Evolutionary conservation across 768 basidiomycete genomes (phyloP).

Genomic region (Rhizopogon vinicolor): DNA sequence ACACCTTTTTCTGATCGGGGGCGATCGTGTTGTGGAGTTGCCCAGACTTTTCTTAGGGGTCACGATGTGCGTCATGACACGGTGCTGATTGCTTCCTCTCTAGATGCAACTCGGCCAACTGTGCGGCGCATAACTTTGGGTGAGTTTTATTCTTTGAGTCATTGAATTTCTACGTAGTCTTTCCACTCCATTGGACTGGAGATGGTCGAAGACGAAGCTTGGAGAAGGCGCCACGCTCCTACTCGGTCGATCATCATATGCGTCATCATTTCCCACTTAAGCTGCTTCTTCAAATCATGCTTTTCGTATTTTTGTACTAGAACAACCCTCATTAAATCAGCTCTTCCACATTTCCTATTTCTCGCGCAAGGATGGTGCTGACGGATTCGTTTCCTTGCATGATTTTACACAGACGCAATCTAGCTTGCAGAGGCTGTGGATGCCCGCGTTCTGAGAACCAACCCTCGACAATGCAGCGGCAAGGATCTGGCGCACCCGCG

Average conservation of each 20-base stretch:
- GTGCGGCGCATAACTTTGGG: constrained; percentile 85
- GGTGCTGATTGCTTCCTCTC: constrained; percentile 10
- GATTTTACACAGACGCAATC: constrained; percentile 63
- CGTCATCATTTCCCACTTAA: constrained; percentile 16
- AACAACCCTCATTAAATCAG: neutral
- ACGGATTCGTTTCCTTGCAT: constrained; percentile 45
- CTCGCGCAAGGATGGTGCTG: constrained; percentile 30
- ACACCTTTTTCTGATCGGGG: constrained; percentile 6
- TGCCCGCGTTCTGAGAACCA: constrained; percentile 44
- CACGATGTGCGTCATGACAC: constrained; percentile 4
- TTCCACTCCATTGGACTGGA: neutral
- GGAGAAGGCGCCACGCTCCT: neutral
- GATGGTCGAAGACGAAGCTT: neutral
- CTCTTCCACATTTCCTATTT: constrained; percentile 9
- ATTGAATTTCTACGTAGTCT: neutral
- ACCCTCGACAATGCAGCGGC: constrained; percentile 27
- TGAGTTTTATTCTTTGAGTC: constrained; percentile 34
- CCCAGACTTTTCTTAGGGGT: constrained; percentile 4
- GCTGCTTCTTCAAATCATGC: constrained; percentile 20
- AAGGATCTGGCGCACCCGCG: constrained; percentile 16
- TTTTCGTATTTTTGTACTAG: neutral
- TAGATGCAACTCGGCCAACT: constrained; percentile 65
- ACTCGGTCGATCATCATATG: constrained; percentile 4
- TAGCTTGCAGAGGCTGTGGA: constrained; percentile 75
- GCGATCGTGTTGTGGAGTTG: neutral